phyloP scores from a whole-genome alignment of 73 alveolate genomes.

The Breviolum minutum region DNA sequence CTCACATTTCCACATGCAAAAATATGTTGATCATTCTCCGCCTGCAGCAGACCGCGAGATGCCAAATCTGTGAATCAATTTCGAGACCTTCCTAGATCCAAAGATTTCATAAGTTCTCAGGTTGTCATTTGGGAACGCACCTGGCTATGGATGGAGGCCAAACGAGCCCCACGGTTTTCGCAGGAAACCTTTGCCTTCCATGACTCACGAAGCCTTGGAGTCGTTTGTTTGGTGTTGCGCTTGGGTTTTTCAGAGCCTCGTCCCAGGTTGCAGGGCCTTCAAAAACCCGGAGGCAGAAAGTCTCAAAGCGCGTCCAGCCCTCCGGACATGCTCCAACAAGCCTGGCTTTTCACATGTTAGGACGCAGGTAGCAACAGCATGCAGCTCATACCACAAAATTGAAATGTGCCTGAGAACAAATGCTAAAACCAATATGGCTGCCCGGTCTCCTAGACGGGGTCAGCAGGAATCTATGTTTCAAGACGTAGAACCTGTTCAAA shows the following conservation, averaged over 20 bases:
- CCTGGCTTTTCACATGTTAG: neutral
- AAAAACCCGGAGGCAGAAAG: slow-evolving; percentile 9
- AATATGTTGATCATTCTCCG: slow-evolving; percentile 40
- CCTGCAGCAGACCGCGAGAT: neutral
- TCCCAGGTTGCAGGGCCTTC: slow-evolving; percentile 73
- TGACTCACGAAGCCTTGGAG: neutral
- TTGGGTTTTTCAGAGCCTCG: neutral
- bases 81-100: no score
- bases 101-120: no score
- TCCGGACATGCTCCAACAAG: neutral
- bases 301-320: slow-evolving; percentile 12
- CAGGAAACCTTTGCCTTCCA: slow-evolving; percentile 6
- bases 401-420: neutral
- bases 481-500: no score
- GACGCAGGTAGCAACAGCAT: no score
- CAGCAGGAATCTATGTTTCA: no score
- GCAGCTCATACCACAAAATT: no score
- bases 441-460: neutral
- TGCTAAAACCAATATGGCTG: neutral
- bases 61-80: neutral
- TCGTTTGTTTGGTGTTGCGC: neutral
- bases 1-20: slow-evolving; percentile 58
- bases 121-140: neutral
- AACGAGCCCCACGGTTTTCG: slow-evolving; percentile 32
- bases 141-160: slow-evolving; percentile 69